Conservation (phyloP, 129 eudicot genomes). For the Flaveria linearis region DNA sequence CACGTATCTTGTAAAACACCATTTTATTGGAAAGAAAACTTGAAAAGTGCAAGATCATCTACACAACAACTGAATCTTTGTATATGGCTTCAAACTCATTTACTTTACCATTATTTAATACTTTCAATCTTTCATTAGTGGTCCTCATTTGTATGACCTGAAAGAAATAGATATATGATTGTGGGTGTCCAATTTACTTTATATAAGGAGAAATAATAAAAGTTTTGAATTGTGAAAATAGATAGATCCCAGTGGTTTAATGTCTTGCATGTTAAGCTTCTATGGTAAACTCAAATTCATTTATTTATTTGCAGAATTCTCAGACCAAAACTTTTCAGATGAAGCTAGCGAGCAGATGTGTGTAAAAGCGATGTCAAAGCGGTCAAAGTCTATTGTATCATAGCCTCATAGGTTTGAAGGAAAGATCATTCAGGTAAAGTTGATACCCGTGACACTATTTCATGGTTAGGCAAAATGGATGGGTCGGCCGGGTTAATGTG, state of each 20-base stretch:
- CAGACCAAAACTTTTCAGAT: conserved; percentile 64
- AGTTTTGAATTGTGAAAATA: neutral
- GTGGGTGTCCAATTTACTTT: conserved; percentile 3
- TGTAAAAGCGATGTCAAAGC: conserved; percentile 29
- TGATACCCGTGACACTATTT: neutral
- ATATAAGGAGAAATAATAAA: neutral
- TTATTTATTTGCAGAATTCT: conserved; percentile 46
- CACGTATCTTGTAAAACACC: neutral
- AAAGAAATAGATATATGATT: conserved; percentile 3
- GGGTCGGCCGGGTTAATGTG: neutral
- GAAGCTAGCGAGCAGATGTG: conserved; percentile 34
- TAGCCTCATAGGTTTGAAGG: conserved; percentile 17
- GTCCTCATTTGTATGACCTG: conserved; percentile 8
- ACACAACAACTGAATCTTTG: conserved; percentile 7
- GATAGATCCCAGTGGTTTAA: neutral
- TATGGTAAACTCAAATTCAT: neutral
- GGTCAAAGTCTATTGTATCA: conserved; percentile 37
- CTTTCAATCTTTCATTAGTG: conserved; percentile 1
- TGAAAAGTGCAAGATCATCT: neutral
- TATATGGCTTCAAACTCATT: neutral
- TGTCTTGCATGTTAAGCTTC: neutral
- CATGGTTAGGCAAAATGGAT: neutral
- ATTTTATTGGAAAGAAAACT: conserved; percentile 2
- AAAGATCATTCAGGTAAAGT: conserved; percentile 28
- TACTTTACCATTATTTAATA: neutral